phyloP scores from a whole-genome alignment of 1,284 basidiomycete genomes.

The Moesziomyces globuligerus region DNA sequence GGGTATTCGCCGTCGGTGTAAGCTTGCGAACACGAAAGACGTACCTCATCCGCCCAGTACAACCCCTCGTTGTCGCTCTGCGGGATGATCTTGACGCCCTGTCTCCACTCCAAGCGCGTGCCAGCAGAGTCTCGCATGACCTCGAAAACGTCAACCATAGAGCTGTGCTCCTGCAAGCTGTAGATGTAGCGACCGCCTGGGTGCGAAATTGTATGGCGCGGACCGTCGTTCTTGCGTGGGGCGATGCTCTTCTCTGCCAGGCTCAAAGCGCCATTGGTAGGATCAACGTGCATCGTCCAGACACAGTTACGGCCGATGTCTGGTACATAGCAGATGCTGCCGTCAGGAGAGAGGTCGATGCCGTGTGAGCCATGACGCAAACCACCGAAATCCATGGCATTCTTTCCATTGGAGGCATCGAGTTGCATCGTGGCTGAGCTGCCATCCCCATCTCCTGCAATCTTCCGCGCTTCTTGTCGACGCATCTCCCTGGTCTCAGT shows the following conservation, averaged over 20 bases:
- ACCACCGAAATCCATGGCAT: conserved; percentile 52
- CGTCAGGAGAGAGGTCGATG: conserved; percentile 32
- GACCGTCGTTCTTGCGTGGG: conserved; percentile 67
- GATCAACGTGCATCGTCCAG: conserved; percentile 67
- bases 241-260: conserved; percentile 66
- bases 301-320: conserved; percentile 68
- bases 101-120: conserved; percentile 50
- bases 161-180: conserved; percentile 66
- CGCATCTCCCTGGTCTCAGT: conserved; percentile 13
- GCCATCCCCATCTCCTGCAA: not conserved
- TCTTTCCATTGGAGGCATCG: conserved; percentile 33
- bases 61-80: conserved; percentile 34
- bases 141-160: conserved; percentile 61
- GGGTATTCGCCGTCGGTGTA: conserved; percentile 15
- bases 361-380: conserved; percentile 44
- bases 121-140: conserved; percentile 25
- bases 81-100: conserved; percentile 65
- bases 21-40: conserved; percentile 58
- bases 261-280: conserved; percentile 49
- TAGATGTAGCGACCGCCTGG: conserved; percentile 68
- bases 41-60: conserved; percentile 68
- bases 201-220: conserved; percentile 68
- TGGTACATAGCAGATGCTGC: conserved; percentile 15
- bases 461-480: conserved; percentile 2
- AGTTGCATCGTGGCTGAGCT: conserved; percentile 11